These are phyloP conservation scores for Heliamphora pulchella DNA, from an alignment of 179 eudicot species.

Conservation along the genomic window DNA sequence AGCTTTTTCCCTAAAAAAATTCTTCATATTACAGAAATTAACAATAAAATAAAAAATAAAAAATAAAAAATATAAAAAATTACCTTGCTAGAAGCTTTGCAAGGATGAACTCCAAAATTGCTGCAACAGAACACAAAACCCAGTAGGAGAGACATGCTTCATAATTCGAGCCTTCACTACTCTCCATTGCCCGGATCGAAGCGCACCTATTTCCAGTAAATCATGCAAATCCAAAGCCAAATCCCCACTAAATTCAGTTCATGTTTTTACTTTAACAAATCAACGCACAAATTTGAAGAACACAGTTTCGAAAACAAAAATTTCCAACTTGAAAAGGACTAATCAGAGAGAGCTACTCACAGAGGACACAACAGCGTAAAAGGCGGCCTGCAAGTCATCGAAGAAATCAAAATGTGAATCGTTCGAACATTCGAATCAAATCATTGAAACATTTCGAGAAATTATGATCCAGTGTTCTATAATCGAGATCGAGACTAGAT, in stretches of 20 bases:
- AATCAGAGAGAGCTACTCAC: constrained; percentile 12
- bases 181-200: constrained; percentile 16
- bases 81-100: constrained; percentile 16
- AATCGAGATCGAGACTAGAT: no score
- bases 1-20: background rate
- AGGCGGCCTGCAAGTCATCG: constrained; percentile 12
- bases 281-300: background rate
- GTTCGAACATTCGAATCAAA: background rate
- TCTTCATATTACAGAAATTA: background rate
- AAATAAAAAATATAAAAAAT: background rate
- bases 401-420: background rate
- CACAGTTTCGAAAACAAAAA: background rate
- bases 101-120: constrained; percentile 13
- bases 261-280: background rate
- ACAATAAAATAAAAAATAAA: background rate
- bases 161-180: constrained; percentile 5
- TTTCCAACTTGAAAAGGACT: background rate
- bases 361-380: constrained; percentile 13
- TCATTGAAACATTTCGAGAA: background rate
- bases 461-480: no score
- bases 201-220: constrained; percentile 10
- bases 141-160: constrained; percentile 11
- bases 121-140: constrained; percentile 8
- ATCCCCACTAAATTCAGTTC: background rate
- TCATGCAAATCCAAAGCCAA: background rate